Evolutionary conservation across 345 rosid genomes (phyloP).

Genomic region (Citrus inodora): DNA sequence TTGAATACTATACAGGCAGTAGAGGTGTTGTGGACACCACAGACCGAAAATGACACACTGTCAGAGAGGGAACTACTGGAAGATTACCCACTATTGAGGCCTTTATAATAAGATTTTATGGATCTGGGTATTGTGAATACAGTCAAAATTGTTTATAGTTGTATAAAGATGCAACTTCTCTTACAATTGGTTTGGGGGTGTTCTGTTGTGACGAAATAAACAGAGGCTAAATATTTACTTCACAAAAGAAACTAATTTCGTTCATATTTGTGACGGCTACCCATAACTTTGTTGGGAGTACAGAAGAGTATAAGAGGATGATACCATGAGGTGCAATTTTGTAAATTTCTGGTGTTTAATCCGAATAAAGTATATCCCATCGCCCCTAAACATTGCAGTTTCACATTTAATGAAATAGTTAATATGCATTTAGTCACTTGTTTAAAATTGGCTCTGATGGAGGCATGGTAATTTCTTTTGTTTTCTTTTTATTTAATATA

Average conservation of each 20-base stretch:
- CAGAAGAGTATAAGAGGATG: not conserved
- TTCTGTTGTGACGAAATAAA: conserved; percentile 4
- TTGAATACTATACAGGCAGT: conserved; percentile 60
- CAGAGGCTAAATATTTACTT: not conserved
- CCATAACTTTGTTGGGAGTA: not conserved
- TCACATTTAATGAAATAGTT: too few relatives aligned
- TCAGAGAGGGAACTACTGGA: conserved; percentile 78
- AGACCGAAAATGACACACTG: conserved; percentile 69
- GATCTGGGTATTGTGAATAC: conserved; percentile 29
- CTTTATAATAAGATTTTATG: conserved; percentile 43
- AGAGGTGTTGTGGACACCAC: conserved; percentile 97
- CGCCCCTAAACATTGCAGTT: not conserved
- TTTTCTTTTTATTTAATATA: too few relatives aligned
- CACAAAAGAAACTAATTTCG: not conserved
- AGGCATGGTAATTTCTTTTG: too few relatives aligned
- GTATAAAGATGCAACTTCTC: not conserved
- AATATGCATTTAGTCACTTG: not conserved
- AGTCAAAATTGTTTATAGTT: conserved; percentile 8
- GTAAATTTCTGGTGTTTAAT: not conserved
- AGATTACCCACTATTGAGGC: conserved; percentile 90
- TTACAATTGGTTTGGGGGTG: not conserved
- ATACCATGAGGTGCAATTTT: not conserved
- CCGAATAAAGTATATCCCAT: not conserved
- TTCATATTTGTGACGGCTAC: not conserved
- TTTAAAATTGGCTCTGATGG: too few relatives aligned